Base-by-base conservation (phyloP, 495 filamentous ascomycete genomes). In the Penicillium cosmopolitanum region DNA sequence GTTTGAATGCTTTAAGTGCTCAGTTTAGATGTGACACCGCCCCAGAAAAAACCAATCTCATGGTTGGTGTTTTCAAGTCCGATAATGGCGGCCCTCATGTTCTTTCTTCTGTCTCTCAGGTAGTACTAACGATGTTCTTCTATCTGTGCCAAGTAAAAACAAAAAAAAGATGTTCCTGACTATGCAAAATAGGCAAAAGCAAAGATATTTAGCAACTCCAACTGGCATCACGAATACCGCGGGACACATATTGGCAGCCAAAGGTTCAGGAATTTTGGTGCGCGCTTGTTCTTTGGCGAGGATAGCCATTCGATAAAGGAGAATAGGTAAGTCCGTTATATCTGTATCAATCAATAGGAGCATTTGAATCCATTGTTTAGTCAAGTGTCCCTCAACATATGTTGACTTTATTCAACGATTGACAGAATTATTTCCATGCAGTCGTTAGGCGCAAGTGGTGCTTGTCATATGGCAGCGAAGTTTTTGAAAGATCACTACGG, bases 201-300 rank as follows among this genome's bases (percentile, higher is more conserved):
- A 19, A 59, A 40, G 28, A 64, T 64, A 25, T 60, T 60, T 34
- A 60, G 50, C 43, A 56, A 64, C 19, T 35, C 36, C 11, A 28
- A 60, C 12, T 64, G 61, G 61, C 61, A 64, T 56, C 61, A 64
- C 40, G 61, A 64, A 18, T 64, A 64, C 51, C 61, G 61, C 9
- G 42, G 40, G 15, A 53, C 48, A 2, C 33, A 56, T 35, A 19
- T 59, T n/a, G 61, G 61, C 16, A 53, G 53, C 4, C 36, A 33
- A 21, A 21, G n/a, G 12, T 64, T 60, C 19, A 56, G 61, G 34
- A 35, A 57, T 18, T 42, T 64, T 25, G 57, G 52, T 21, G 42
- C 38, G 5, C 42, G 60, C 7, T 38, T 64, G 12, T 40, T 64
- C 21, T 64, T 64, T 43, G 61, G 61, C 9, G 2, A 51, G 0